Conservation (phyloP, 1,139 yeast species). For the Yamadazyma diddensiae region DNA sequence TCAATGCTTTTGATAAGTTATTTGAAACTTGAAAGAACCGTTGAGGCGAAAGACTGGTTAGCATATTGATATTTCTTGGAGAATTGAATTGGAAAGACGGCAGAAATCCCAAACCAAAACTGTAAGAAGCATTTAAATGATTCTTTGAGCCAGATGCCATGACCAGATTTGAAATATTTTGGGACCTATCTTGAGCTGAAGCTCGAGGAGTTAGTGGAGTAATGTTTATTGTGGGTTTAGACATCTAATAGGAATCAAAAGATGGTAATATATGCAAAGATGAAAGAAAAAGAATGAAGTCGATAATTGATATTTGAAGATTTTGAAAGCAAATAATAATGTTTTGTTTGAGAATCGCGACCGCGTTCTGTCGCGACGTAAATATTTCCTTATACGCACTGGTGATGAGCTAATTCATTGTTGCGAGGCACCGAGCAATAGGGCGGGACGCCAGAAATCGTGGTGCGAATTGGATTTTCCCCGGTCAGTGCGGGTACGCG, state of each 20-base stretch:
- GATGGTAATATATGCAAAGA: neutral
- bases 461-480: too few relatives aligned
- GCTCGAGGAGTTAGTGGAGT: conserved; percentile 3
- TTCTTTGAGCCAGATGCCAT: conserved; percentile 3
- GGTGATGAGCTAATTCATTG: too few relatives aligned
- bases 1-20: conserved; percentile 16
- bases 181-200: neutral
- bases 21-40: conserved; percentile 28
- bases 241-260: too few relatives aligned
- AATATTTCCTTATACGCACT: too few relatives aligned
- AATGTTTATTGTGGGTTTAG: conserved; percentile 2
- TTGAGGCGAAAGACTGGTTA: conserved; percentile 36
- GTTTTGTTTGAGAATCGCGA: too few relatives aligned
- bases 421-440: too few relatives aligned
- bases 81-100: conserved; percentile 43
- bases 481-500: too few relatives aligned
- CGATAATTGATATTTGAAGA: too few relatives aligned
- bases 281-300: neutral
- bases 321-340: too few relatives aligned
- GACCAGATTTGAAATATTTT: neutral
- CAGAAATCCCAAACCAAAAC: conserved; percentile 44
- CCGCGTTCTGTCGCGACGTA: too few relatives aligned
- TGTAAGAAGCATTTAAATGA: conserved; percentile 19
- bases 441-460: too few relatives aligned
- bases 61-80: conserved; percentile 24